Evolutionary conservation across 345 rosid genomes (phyloP).

Genomic region (Linum usitatissimum): DNA sequence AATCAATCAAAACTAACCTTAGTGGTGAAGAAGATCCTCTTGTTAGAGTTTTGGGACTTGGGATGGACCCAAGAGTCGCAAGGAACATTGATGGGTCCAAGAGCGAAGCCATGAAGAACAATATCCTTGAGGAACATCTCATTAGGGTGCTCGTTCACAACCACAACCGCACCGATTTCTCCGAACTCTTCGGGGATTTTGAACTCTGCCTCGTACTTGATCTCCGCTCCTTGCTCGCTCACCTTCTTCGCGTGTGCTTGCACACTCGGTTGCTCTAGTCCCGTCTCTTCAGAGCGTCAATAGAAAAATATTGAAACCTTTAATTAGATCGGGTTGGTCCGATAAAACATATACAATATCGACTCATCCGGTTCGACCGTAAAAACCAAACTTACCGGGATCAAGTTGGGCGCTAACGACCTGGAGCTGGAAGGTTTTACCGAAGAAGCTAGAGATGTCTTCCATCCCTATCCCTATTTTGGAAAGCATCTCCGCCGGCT

Average conservation of each 20-base stretch:
- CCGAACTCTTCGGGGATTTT: constrained; percentile 13
- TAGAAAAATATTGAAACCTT: too few relatives aligned
- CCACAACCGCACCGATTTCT: constrained; percentile 12
- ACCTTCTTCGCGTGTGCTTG: too few relatives aligned
- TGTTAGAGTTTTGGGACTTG: not conserved
- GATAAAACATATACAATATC: too few relatives aligned
- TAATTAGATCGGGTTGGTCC: too few relatives aligned
- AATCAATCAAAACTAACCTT: too few relatives aligned
- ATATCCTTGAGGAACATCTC: constrained; percentile 21
- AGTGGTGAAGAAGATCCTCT: constrained; percentile 1
- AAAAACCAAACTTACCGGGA: not conserved
- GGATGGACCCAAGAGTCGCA: constrained; percentile 18
- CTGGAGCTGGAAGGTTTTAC: constrained; percentile 1
- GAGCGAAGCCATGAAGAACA: constrained; percentile 9
- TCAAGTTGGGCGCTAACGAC: constrained; percentile 4
- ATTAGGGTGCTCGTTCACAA: constrained; percentile 20
- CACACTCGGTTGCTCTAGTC: too few relatives aligned
- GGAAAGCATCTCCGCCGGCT: not conserved
- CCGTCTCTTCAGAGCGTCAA: too few relatives aligned
- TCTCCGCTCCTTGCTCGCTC: not conserved
- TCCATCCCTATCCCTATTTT: not conserved
- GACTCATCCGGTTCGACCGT: too few relatives aligned
- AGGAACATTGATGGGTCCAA: constrained; percentile 2
- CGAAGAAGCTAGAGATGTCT: not conserved
- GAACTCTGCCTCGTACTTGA: constrained; percentile 14